phyloP scores from a whole-genome alignment of 2,329 filamentous ascomycete genomes.

The Rugonectria rugulosa region DNA sequence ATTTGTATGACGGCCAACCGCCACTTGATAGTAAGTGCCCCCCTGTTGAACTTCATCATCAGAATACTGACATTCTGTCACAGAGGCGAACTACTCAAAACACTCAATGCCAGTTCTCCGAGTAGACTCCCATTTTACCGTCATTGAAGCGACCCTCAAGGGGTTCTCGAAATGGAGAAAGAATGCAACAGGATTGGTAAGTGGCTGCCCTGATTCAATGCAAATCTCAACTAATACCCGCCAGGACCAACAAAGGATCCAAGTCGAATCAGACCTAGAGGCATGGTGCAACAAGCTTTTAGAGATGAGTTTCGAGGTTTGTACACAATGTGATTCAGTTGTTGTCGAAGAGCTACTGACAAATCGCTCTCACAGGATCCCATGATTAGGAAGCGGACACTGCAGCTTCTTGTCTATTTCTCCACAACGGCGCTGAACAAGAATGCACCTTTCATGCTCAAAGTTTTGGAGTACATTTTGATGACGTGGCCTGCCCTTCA shows the following conservation, averaged over 20 bases:
- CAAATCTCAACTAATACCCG: conserved; percentile 27
- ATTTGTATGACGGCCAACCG: conserved; percentile 75
- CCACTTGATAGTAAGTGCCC: conserved; percentile 67
- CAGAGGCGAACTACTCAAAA: conserved; percentile 69
- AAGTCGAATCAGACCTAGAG: conserved; percentile 71
- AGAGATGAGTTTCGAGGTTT: conserved; percentile 71
- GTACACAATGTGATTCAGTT: conserved; percentile 1
- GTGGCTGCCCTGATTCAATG: conserved; percentile 5
- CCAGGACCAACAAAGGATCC: conserved; percentile 58
- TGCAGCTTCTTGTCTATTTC: conserved; percentile 85
- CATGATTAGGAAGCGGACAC: conserved; percentile 79
- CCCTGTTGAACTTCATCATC: neutral
- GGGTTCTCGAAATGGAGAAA: conserved; percentile 83
- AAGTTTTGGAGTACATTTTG: conserved; percentile 89
- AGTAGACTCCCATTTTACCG: conserved; percentile 88
- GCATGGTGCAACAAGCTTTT: conserved; percentile 77
- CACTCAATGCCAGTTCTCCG: conserved; percentile 76
- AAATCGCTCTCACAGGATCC: conserved; percentile 66
- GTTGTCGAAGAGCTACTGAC: neutral
- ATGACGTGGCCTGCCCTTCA: conserved; percentile 80
- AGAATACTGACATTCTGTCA: neutral
- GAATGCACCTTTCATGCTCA: conserved; percentile 82
- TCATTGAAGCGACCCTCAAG: conserved; percentile 87
- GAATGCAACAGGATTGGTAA: conserved; percentile 42
- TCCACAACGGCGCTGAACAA: conserved; percentile 82